Conservation (phyloP, 2,329 filamentous ascomycete species). For the Xylaria sp. region DNA sequence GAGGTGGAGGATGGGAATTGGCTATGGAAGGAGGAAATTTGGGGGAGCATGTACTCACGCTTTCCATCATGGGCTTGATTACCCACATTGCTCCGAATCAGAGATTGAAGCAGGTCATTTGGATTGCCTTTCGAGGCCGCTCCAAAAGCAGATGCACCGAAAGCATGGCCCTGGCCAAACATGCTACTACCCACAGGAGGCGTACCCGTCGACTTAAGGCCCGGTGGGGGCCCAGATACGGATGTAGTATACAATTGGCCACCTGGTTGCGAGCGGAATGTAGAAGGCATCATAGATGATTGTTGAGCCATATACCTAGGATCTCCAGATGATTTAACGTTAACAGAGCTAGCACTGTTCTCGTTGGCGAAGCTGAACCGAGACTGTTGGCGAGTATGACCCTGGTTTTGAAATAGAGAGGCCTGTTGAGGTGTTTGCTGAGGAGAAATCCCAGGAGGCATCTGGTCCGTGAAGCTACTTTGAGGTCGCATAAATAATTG, state of each 20-base stretch:
- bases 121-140: constrained; percentile 75
- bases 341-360: constrained; percentile 67
- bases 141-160: constrained; percentile 78
- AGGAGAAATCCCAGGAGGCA: constrained; percentile 68
- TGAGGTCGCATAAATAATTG: constrained; percentile 75
- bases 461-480: constrained; percentile 67
- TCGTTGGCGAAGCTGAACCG: constrained; percentile 91
- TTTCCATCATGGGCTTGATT: constrained; percentile 87
- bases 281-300: constrained; percentile 83
- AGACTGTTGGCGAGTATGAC: constrained; percentile 85
- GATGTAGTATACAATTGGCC: constrained; percentile 84
- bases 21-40: constrained; percentile 87
- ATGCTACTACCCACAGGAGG: constrained; percentile 78
- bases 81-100: constrained; percentile 77
- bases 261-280: constrained; percentile 68
- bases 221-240: constrained; percentile 92
- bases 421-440: constrained; percentile 60
- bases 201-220: constrained; percentile 93
- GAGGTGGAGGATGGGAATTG: constrained; percentile 85
- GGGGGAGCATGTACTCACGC: constrained; percentile 80
- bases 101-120: constrained; percentile 81
- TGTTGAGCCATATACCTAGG: constrained; percentile 86
- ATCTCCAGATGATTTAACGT: constrained; percentile 82
- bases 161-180: constrained; percentile 90
- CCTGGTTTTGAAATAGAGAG: constrained; percentile 67